Conservation (phyloP, 1,139 yeast genomes). For the Candida pseudoviswanathii region DNA sequence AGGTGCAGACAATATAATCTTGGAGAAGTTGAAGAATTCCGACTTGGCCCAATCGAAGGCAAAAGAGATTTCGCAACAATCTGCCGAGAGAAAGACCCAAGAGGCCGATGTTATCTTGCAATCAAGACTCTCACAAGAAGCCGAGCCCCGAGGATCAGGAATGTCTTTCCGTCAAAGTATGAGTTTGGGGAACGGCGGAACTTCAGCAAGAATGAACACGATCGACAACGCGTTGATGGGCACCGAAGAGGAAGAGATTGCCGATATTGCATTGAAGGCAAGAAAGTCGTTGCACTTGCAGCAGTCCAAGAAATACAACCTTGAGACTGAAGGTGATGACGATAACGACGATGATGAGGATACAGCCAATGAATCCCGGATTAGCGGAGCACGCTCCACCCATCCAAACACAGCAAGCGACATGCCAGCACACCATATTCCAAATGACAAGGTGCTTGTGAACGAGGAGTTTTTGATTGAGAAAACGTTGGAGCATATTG, state of each 20-base stretch:
- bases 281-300: constrained; percentile 66
- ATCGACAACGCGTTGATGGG: constrained; percentile 60
- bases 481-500: constrained; percentile 84
- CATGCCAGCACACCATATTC: constrained; percentile 34
- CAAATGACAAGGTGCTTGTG: constrained; percentile 62
- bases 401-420: background rate
- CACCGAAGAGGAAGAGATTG: constrained; percentile 57
- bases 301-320: constrained; percentile 57
- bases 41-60: constrained; percentile 65
- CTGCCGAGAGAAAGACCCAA: constrained; percentile 66
- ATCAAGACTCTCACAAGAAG: constrained; percentile 41
- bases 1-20: constrained; percentile 94
- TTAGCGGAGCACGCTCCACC: background rate
- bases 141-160: constrained; percentile 29
- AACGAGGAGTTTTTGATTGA: constrained; percentile 82
- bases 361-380: no score
- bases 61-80: constrained; percentile 58
- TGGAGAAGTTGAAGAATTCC: constrained; percentile 66
- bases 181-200: constrained; percentile 20
- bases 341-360: background rate
- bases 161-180: constrained; percentile 38
- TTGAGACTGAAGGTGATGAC: constrained; percentile 22
- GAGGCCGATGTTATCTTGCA: constrained; percentile 82
- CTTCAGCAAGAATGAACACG: constrained; percentile 39
- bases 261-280: constrained; percentile 59